Percentiles rank a stretch among this genome's conserved stretches.
Evolutionary conservation across 176 grass and related monocot species (phyloP).

Genomic region (Eleusine coracana): DNA sequence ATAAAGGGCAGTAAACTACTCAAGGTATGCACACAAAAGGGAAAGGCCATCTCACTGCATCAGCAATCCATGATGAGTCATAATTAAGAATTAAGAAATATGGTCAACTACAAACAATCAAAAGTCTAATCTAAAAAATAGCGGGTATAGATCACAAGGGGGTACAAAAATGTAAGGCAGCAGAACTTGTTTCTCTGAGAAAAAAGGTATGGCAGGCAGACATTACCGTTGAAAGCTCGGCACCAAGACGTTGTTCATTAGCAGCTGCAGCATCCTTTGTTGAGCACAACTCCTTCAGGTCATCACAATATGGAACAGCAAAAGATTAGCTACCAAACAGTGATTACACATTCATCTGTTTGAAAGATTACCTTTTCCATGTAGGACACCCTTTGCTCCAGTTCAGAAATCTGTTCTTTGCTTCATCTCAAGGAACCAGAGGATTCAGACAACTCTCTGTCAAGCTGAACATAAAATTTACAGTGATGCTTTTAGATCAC

Average conservation of each 20-base stretch:
- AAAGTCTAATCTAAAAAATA: not conserved
- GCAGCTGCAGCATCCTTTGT: slow-evolving; percentile 76
- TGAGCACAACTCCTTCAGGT: slow-evolving; percentile 68
- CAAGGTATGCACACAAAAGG: not conserved
- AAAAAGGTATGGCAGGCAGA: not conserved
- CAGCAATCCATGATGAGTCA: slow-evolving; percentile 12
- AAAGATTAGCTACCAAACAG: slow-evolving; percentile 21
- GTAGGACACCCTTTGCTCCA: slow-evolving; percentile 73
- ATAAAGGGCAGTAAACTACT: slow-evolving; percentile 1
- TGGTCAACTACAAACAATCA: slow-evolving; percentile 4
- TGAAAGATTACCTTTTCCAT: slow-evolving; percentile 76
- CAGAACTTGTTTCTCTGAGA: not conserved
- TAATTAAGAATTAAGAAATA: slow-evolving; percentile 1
- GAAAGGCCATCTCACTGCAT: not conserved
- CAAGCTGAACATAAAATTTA: slow-evolving; percentile 62
- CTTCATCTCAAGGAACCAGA: slow-evolving; percentile 72
- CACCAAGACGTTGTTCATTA: slow-evolving; percentile 67
- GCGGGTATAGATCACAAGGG: not conserved
- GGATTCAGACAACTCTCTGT: slow-evolving; percentile 77
- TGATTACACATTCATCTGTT: slow-evolving; percentile 21
- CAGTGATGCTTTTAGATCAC: not conserved
- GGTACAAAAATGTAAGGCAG: not conserved
- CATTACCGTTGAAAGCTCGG: slow-evolving; percentile 86
- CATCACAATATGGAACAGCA: slow-evolving; percentile 42
- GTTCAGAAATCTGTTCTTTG: slow-evolving; percentile 61